Evolutionary conservation across 345 rosid genomes (phyloP).

Genomic region (Citrus australasica): DNA sequence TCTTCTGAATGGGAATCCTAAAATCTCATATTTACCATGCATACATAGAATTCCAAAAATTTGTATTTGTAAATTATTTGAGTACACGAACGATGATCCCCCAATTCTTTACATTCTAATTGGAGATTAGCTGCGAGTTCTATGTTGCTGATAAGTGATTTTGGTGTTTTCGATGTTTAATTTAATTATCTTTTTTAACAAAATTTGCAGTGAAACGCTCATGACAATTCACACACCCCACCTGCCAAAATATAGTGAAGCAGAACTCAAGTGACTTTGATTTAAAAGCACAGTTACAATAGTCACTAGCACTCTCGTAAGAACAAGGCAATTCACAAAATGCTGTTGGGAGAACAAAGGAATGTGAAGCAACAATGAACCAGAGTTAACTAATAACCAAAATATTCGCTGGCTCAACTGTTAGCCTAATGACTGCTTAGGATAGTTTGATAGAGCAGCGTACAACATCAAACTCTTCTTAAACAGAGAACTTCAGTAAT

Average conservation of each 20-base stretch:
- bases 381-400: background rate
- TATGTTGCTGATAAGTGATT: background rate
- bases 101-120: background rate
- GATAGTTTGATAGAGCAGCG: background rate
- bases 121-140: background rate
- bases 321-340: background rate
- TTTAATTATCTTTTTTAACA: no score
- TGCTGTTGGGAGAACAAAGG: background rate
- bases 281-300: background rate
- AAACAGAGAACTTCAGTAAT: background rate
- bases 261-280: no score
- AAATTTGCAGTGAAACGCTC: background rate
- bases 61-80: no score
- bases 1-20: background rate
- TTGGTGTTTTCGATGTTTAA: no score
- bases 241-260: background rate
- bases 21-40: background rate
- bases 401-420: background rate
- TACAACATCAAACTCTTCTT: conserved; percentile 12
- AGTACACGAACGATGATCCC: no score
- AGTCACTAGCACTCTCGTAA: background rate
- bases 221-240: background rate
- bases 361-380: background rate
- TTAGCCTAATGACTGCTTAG: conserved; percentile 10
- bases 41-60: background rate